Conservation (phyloP, 495 filamentous ascomycete species). For the Daldinia caldariorum region DNA sequence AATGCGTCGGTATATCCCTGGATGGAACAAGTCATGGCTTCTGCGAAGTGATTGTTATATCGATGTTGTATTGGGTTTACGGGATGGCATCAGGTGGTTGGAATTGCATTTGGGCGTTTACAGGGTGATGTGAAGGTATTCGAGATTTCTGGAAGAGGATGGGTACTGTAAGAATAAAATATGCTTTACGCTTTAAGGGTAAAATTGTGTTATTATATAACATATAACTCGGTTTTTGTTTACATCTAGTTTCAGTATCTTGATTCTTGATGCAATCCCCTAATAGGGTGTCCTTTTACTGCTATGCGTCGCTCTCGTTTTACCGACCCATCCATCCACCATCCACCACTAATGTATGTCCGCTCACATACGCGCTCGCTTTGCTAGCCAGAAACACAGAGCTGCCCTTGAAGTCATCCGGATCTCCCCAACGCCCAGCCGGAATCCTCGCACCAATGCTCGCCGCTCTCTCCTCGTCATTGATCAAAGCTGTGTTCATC, state of each 20-base stretch:
- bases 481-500: conserved; percentile 87
- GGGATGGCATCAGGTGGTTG: not conserved
- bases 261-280: not conserved
- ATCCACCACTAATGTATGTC: conserved; percentile 83
- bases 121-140: not conserved
- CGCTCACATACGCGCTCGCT: conserved; percentile 83
- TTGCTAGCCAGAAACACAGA: conserved; percentile 80
- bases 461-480: conserved; percentile 71
- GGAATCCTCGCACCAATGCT: conserved; percentile 87
- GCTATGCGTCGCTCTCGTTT: not conserved
- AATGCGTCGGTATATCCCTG: conserved; percentile 64
- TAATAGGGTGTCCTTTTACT: not conserved
- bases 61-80: conserved; percentile 13
- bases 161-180: not conserved
- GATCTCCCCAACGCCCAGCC: conserved; percentile 83
- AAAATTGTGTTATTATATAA: not conserved
- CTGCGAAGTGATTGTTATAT: conserved; percentile 23
- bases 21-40: conserved; percentile 62
- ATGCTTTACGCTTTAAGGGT: not conserved
- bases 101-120: conserved; percentile 4
- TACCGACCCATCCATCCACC: conserved; percentile 95
- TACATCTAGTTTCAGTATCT: not conserved
- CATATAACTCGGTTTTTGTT: not conserved
- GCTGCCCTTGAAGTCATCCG: conserved; percentile 89
- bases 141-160: not conserved